Evolutionary conservation across 2,329 filamentous ascomycete species (phyloP), one percentile per base, ranked within the genome.

Genomic region (Sporothrix curviconia): DNA sequence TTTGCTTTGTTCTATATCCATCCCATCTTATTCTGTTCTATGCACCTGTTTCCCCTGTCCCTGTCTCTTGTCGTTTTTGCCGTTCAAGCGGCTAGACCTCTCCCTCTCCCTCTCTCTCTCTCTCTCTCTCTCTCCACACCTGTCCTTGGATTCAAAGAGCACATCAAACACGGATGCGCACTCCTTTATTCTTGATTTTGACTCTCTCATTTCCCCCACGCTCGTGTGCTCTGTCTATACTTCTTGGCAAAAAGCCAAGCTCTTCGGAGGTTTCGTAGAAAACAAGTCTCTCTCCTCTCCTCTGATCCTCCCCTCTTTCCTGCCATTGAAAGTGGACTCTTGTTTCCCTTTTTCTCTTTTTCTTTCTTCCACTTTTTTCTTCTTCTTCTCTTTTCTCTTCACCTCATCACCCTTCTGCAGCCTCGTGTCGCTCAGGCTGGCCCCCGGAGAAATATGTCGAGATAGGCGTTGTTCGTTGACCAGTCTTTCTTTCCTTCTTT

Each of bases 371-470:
- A 32, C 24, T 49, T 43, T 47, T 24, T 30, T 22, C 46, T 19
- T 44, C 19, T 28, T 37, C 22, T 17, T 37, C 17, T 25, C 32
- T 40, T 19, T 15, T 15, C n/a, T 47, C 15, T 8, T 22, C 32
- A n/a, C 40, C 37, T 44, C 39, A 19, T 28, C 51, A 55, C 32
- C 42, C 12, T 6, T 24, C 9, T 28, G 3, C 39, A 24, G 30
- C 25, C 30, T 46, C 7, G 28, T 55, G 52, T 17, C 32, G 46
- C 32, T 22, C 40, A 34, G 22, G 43, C 43, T 24, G n/a, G 24
- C 39, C 44, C 6, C 50, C 30, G 24, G 34, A 56, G 55, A n/a
- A 57, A 50, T 54, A 55, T 59, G 57, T 56, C 43, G 58, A 19
- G 28, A 9, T 49, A 58, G 14, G 15, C 24, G 40, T 14, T 15